phyloP scores from a whole-genome alignment of 129 eudicot species.

The Deinandra increscens region DNA sequence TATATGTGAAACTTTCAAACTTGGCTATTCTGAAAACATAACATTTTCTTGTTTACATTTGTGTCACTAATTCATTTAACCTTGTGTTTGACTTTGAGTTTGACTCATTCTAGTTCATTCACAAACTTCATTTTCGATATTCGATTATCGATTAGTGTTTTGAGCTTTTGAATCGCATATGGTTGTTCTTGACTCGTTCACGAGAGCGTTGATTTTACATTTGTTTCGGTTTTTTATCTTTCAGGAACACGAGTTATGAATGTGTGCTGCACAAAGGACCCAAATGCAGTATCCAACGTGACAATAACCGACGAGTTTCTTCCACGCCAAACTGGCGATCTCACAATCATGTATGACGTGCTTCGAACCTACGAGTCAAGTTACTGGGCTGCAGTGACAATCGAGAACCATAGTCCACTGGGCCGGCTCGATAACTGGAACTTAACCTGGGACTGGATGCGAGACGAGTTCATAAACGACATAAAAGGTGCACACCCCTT shows the following conservation, averaged over 20 bases:
- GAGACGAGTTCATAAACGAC: slow-evolving; percentile 75
- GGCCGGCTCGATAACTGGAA: slow-evolving; percentile 97
- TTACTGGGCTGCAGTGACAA: slow-evolving; percentile 93
- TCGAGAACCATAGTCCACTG: slow-evolving; percentile 71
- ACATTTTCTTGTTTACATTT: background rate
- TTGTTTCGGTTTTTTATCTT: slow-evolving; percentile 6
- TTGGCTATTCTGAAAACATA: background rate
- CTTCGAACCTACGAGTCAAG: slow-evolving; percentile 51
- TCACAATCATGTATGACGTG: slow-evolving; percentile 88
- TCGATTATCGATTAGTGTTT: no score
- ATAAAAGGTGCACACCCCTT: slow-evolving; percentile 79
- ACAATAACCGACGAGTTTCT: slow-evolving; percentile 52
- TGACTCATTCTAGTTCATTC: no score
- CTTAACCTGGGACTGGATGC: slow-evolving; percentile 94
- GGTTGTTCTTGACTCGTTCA: no score
- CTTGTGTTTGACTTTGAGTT: slow-evolving; percentile 5
- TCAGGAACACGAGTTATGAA: slow-evolving; percentile 70
- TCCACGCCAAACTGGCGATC: slow-evolving; percentile 84
- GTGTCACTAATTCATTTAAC: background rate
- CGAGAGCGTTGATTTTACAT: no score
- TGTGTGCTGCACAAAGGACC: slow-evolving; percentile 70
- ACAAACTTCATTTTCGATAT: no score
- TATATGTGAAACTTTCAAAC: background rate
- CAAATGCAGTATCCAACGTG: slow-evolving; percentile 38
- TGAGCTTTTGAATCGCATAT: no score